Base-by-base conservation (phyloP, 805 yeast species). In the Saccharomyces mikatae region DNA sequence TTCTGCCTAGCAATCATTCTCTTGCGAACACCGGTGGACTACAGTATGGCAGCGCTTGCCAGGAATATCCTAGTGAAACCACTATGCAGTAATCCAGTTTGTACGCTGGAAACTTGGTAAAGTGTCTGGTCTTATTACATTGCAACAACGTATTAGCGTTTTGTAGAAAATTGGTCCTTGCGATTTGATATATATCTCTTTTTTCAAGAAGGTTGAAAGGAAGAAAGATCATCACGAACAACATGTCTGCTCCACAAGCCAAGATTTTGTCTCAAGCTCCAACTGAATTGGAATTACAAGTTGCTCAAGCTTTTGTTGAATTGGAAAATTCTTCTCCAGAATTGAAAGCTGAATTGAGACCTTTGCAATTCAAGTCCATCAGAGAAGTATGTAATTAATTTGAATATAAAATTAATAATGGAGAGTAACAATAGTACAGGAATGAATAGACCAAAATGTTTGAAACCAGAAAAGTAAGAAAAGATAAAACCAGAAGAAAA, bases 211-310 rank as follows among this genome's bases (percentile, higher is more conserved):
- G 17, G 44, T 17, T 36, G 44, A 36, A 49, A 26, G 41, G 47
- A 32, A 31, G 26, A 36, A 49, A 59, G 54, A 54, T 53, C 47
- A 60, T 55, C 55, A 52, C 54, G 51, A 59, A 55, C 65, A 81
- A 70, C 65, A 92, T 92, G 98, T 92, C 98, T 80, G 96, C 97
- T 74, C 89, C 91, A 76, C 70, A 67, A 65, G 83, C 88, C 79
- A 94, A 94, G 84, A 84, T 94, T 80, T 86, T 92, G 79, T 84
- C 90, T 75, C 84, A 86, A 76, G 88, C 88, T 74, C 98, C 99
- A 82, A 77, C 94, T 76, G 98, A 94, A 82, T 90, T 94, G 80
- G 99, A 94, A 84, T 88, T 94, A 80, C 96, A 92, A 83, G 96
- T 94, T 76, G 97, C 97, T 74, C 97, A 92, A 83, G 97, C 98